Conservation (phyloP, 768 basidiomycete species). For the Omphalotus guepiniiformis region DNA sequence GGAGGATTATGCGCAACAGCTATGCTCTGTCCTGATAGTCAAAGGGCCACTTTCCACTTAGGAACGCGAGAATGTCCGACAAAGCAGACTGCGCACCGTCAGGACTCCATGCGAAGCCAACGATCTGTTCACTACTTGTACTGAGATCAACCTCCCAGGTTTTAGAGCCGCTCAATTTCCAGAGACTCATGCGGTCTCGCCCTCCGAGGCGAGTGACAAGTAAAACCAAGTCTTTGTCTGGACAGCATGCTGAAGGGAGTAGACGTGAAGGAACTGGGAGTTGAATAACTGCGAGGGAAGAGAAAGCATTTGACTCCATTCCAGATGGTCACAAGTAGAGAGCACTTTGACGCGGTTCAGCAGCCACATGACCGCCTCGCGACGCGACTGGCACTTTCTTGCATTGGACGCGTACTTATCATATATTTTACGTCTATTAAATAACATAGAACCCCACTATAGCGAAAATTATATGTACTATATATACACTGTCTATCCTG, state of each 20-base stretch:
- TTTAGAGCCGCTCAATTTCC: constrained; percentile 76
- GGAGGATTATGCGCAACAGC: constrained; percentile 70
- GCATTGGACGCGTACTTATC: background rate
- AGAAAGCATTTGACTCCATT: constrained; percentile 48
- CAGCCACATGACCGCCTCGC: background rate
- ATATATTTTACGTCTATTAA: no score
- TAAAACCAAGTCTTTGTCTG: constrained; percentile 77
- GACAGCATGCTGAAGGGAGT: constrained; percentile 67
- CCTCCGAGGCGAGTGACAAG: constrained; percentile 64
- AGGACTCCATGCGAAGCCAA: constrained; percentile 75
- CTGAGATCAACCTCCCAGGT: constrained; percentile 79
- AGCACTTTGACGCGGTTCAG: background rate
- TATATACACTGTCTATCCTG: no score
- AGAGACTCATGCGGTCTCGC: constrained; percentile 67
- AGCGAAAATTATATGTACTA: no score
- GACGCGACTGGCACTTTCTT: background rate
- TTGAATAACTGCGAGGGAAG: constrained; percentile 51
- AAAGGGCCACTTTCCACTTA: background rate
- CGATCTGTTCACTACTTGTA: constrained; percentile 43
- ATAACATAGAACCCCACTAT: no score
- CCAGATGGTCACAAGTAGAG: background rate
- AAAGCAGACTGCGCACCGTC: constrained; percentile 47
- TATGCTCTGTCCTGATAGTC: constrained; percentile 55
- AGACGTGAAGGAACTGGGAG: constrained; percentile 57
- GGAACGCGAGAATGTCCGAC: constrained; percentile 5